A percentile compares a stretch with the other conserved stretches of the same genome.
These are phyloP conservation scores for Plantago coronopus DNA, from an alignment of 305 asterid species.

Conservation along the genomic window DNA sequence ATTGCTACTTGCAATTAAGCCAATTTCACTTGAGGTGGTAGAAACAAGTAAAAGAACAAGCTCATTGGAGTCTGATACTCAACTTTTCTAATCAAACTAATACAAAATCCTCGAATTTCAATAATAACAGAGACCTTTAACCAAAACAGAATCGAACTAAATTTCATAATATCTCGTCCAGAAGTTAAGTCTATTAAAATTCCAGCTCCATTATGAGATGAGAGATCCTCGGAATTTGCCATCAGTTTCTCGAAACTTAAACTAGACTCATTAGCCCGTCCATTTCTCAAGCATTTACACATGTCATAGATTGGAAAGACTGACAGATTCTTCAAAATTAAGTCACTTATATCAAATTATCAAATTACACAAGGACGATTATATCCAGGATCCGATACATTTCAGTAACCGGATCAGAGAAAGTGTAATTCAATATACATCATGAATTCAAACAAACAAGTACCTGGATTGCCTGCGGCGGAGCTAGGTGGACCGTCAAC, in stretches of 20 bases:
- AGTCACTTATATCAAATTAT: neutral
- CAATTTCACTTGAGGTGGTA: no score
- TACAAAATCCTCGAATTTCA: no score
- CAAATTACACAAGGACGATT: no score
- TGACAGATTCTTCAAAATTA: neutral
- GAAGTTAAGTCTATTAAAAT: neutral
- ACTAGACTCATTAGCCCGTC: neutral
- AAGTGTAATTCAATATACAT: neutral
- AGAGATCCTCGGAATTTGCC: no score
- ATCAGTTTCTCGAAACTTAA: no score
- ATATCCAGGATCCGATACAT: constrained; percentile 2
- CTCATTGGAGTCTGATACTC: neutral
- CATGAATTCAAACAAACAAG: constrained; percentile 3
- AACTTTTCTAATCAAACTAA: neutral
- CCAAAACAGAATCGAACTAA: neutral
- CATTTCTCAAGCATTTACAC: no score
- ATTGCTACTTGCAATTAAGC: no score
- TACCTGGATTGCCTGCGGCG: constrained; percentile 53
- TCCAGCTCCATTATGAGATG: neutral
- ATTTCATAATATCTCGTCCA: neutral
- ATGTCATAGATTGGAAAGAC: no score
- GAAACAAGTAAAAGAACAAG: no score
- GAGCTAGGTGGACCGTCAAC: constrained; percentile 83
- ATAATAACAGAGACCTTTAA: no score
- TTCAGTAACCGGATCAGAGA: constrained; percentile 26